Evolutionary conservation across 257 asterid genomes (phyloP).

Genomic region (Cynanchum wilfordii): DNA sequence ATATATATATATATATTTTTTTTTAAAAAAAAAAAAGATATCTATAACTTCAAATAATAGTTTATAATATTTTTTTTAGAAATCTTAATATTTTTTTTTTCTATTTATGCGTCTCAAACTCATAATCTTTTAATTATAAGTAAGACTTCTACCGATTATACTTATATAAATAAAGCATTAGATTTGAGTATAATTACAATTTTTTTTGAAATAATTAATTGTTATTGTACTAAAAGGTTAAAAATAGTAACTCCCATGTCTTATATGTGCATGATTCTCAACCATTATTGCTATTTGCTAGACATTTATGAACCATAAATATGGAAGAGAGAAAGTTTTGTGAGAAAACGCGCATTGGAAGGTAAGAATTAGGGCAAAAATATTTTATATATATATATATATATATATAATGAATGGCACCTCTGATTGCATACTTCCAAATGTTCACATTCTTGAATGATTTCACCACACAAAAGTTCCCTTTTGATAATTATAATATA

Average conservation of each 20-base stretch:
- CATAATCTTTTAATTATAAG: no score
- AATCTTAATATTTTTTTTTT: no score
- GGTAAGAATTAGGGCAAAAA: not conserved
- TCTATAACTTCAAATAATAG: no score
- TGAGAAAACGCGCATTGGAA: not conserved
- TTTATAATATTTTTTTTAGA: no score
- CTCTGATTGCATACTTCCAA: conserved; percentile 1
- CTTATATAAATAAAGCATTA: no score
- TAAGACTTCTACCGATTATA: no score
- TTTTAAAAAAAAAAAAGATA: no score
- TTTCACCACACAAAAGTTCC: conserved; percentile 3
- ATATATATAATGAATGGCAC: not conserved
- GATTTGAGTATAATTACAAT: no score
- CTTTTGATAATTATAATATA: not conserved
- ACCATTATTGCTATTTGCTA: not conserved
- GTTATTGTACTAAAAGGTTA: no score
- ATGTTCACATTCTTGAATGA: conserved; percentile 10
- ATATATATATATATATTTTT: not conserved
- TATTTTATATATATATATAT: no score
- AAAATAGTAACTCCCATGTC: not conserved
- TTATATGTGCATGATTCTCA: not conserved
- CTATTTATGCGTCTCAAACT: no score
- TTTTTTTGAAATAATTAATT: no score
- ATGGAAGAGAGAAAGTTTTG: not conserved
- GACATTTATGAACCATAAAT: not conserved